A percentile compares a stretch with the other conserved stretches of the same genome.
These are phyloP conservation scores for Leucocoprinus leucothites DNA, from an alignment of 768 basidiomycete species.

Conservation along the genomic window DNA sequence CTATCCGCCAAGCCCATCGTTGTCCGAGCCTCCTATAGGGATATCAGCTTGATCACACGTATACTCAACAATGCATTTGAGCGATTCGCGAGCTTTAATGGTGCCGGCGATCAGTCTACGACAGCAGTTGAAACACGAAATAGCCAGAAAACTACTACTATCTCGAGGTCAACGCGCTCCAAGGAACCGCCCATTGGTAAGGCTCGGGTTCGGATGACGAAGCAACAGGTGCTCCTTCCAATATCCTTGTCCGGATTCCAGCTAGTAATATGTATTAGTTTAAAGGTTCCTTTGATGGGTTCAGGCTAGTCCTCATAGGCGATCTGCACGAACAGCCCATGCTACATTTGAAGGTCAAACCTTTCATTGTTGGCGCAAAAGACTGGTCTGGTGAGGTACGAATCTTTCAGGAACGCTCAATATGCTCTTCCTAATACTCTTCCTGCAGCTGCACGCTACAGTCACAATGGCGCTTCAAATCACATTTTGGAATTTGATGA, in stretches of 20 bases:
- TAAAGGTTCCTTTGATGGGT: constrained; percentile 84
- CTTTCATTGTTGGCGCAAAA: constrained; percentile 77
- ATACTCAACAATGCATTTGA: constrained; percentile 87
- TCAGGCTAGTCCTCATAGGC: constrained; percentile 90
- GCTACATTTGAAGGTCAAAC: constrained; percentile 82
- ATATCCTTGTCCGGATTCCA: not conserved
- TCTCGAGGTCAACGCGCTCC: constrained; percentile 5
- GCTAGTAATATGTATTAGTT: constrained; percentile 44
- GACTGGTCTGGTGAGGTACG: constrained; percentile 94
- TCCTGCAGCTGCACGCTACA: constrained; percentile 71
- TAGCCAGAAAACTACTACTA: constrained; percentile 6
- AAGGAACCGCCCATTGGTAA: constrained; percentile 27
- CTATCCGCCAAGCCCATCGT: constrained; percentile 79
- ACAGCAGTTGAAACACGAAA: not conserved
- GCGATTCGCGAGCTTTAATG: constrained; percentile 26
- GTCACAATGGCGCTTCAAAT: constrained; percentile 80
- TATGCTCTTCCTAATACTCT: not conserved
- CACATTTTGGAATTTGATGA: constrained; percentile 95
- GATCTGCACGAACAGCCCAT: constrained; percentile 95
- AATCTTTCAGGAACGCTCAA: not conserved
- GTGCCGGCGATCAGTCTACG: not conserved
- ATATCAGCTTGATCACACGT: constrained; percentile 83
- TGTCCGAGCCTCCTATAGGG: constrained; percentile 92
- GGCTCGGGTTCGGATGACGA: constrained; percentile 54
- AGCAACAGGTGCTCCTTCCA: constrained; percentile 64